Evolutionary conservation across 1,284 basidiomycete genomes (phyloP), one percentile per base, ranked within the genome.

Genomic region (Phellinidium pouzarii): DNA sequence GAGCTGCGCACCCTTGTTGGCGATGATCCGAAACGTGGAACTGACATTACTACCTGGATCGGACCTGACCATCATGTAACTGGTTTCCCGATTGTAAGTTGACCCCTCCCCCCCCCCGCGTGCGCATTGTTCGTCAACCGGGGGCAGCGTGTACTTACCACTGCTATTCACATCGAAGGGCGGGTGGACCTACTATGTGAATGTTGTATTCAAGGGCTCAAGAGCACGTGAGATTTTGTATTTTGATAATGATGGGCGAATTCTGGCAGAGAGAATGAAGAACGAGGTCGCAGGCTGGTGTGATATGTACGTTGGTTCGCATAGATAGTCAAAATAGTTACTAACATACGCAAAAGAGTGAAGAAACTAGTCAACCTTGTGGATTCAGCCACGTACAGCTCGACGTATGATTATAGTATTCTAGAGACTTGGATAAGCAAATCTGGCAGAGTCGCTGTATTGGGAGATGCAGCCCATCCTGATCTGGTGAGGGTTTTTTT

Each of bases 381-480:
- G 4, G 41, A 44, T 4, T 52, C 41, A 4, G 50, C 50, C 14
- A 36, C 50, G 6, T 36, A 34, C n/a, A 34, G 12, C 8, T 11
- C 43, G 26, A 27, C 37, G 4, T 22, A 19, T 6, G 50, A 52
- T n/a, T 45, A 52, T 22, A 23, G 11, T 27, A 11, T 11, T 11
- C 22, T 42, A 5, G 50, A 52, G 27, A 4, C 17, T 4, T 52
- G 50, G 50, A 17, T 38, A 5, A 45, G 43, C 43, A 37, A 34
- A 6, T 52, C 42, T 22, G 42, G 43, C 9, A 25, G 34, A 37
- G 43, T 52, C 2, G 50, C 43, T 4, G 22, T 45, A 17, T 14
- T 52, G 8, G 50, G 50, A 6, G 41, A 52, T 17, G 50, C 50
- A 3, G 43, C 50, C 7, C 50, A 45, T 45, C 34, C 50, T 9